Evolutionary conservation across 2,329 filamentous ascomycete genomes (phyloP).

Genomic region (Scortechinia acanthostroma): DNA sequence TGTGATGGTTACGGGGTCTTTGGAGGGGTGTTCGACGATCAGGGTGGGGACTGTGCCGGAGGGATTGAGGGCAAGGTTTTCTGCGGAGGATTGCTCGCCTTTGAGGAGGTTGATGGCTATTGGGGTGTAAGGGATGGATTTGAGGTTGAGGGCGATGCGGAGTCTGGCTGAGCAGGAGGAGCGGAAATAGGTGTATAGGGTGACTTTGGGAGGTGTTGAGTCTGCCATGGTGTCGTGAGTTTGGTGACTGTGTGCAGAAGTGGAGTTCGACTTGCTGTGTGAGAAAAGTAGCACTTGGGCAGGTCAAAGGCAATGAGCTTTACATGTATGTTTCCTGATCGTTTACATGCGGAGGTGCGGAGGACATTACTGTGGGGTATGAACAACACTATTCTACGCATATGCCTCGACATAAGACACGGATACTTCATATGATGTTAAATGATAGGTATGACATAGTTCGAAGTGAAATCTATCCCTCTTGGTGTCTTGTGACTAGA

Average conservation of each 20-base stretch:
- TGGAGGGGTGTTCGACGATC: conserved; percentile 12
- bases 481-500: too few relatives aligned
- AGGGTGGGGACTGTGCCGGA: conserved; percentile 34
- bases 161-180: conserved; percentile 40
- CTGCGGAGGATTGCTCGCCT: conserved; percentile 24
- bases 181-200: conserved; percentile 37
- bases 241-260: not conserved
- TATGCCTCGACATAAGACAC: too few relatives aligned
- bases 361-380: too few relatives aligned
- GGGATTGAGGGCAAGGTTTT: conserved; percentile 29
- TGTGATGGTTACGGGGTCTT: conserved; percentile 20
- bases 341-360: too few relatives aligned
- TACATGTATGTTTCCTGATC: too few relatives aligned
- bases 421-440: too few relatives aligned
- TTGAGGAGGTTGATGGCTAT: conserved; percentile 34
- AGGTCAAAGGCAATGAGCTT: too few relatives aligned
- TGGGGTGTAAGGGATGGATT: conserved; percentile 27
- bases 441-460: too few relatives aligned
- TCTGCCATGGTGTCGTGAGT: not conserved
- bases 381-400: too few relatives aligned
- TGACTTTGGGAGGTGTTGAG: not conserved
- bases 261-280: too few relatives aligned
- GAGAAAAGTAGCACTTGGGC: too few relatives aligned
- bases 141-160: conserved; percentile 37
- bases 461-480: too few relatives aligned